Percentiles rank a stretch among this genome's conserved stretches.
Conservation (phyloP, 164 flowering plant genomes). For the Aristolochia californica region DNA sequence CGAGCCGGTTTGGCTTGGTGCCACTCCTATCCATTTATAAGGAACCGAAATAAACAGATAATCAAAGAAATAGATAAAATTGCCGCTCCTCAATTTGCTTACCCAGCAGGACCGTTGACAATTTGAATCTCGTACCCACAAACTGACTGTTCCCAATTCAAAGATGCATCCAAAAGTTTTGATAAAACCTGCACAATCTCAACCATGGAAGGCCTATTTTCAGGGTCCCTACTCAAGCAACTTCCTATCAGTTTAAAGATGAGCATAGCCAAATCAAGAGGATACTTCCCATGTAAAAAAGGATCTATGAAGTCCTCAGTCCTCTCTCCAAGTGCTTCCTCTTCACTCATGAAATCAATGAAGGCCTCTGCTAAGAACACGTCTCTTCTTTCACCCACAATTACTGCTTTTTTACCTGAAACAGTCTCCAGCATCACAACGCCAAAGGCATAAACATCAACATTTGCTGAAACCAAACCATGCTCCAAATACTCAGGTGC, state of each 20-base stretch:
- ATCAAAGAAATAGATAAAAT: too few relatives aligned
- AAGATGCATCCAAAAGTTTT: too few relatives aligned
- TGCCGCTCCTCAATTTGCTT: too few relatives aligned
- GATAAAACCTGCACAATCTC: neutral
- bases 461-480: slow-evolving; percentile 6
- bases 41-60: too few relatives aligned
- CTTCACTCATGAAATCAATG: neutral
- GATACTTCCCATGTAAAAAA: slow-evolving; percentile 5
- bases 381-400: slow-evolving; percentile 19
- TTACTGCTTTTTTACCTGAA: slow-evolving; percentile 9
- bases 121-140: too few relatives aligned
- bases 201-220: slow-evolving; percentile 2
- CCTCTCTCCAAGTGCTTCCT: neutral
- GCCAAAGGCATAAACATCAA: slow-evolving; percentile 12
- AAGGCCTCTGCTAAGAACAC: neutral
- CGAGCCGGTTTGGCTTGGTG: too few relatives aligned
- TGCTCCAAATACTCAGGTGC: slow-evolving; percentile 13
- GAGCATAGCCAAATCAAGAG: neutral
- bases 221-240: slow-evolving; percentile 3
- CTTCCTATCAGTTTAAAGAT: slow-evolving; percentile 1
- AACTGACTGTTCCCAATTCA: too few relatives aligned
- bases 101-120: too few relatives aligned
- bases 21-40: too few relatives aligned
- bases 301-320: slow-evolving; percentile 9
- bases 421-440: slow-evolving; percentile 8